These are phyloP conservation scores for Fagus crenata DNA, from an alignment of 306 rosid genomes.

Conservation along the genomic window DNA sequence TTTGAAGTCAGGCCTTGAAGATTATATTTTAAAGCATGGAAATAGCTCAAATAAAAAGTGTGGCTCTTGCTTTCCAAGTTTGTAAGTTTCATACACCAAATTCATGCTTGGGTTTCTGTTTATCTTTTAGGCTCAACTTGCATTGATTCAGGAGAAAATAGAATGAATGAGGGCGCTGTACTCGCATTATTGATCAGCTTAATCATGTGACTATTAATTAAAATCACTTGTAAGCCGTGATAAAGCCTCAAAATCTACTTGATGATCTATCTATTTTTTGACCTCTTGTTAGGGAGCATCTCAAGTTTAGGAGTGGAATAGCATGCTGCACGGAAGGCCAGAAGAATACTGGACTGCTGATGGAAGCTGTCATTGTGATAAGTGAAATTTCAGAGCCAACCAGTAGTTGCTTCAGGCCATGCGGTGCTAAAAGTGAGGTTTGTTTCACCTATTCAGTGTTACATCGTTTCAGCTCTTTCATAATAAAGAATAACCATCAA, in stretches of 20 bases:
- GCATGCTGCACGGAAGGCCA: slow-evolving; percentile 48
- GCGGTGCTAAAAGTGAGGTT: slow-evolving; percentile 66
- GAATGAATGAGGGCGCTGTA: slow-evolving; percentile 12
- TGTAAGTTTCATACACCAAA: slow-evolving; percentile 42
- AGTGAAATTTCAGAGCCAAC: slow-evolving; percentile 54
- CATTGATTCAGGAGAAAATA: slow-evolving; percentile 27
- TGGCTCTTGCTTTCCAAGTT: slow-evolving; percentile 57
- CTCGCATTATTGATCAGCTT: neutral
- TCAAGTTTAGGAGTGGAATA: slow-evolving; percentile 75
- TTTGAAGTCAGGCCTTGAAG: slow-evolving; percentile 72
- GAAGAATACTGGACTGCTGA: slow-evolving; percentile 43
- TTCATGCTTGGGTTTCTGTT: slow-evolving; percentile 24
- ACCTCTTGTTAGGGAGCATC: slow-evolving; percentile 56
- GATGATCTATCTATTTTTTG: slow-evolving; percentile 11
- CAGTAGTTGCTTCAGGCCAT: slow-evolving; percentile 48
- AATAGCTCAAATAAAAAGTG: slow-evolving; percentile 48
- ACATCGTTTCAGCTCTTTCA: slow-evolving; percentile 15
- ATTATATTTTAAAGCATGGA: slow-evolving; percentile 74
- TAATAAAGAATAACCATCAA: neutral
- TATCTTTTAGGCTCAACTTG: slow-evolving; percentile 22
- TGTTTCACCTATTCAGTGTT: slow-evolving; percentile 17
- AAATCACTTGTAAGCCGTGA: neutral
- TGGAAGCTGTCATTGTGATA: slow-evolving; percentile 69
- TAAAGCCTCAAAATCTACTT: slow-evolving; percentile 7
- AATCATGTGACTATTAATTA: neutral